Evolutionary conservation across 768 basidiomycete genomes (phyloP).

Genomic region (Suillus hirtellus): DNA sequence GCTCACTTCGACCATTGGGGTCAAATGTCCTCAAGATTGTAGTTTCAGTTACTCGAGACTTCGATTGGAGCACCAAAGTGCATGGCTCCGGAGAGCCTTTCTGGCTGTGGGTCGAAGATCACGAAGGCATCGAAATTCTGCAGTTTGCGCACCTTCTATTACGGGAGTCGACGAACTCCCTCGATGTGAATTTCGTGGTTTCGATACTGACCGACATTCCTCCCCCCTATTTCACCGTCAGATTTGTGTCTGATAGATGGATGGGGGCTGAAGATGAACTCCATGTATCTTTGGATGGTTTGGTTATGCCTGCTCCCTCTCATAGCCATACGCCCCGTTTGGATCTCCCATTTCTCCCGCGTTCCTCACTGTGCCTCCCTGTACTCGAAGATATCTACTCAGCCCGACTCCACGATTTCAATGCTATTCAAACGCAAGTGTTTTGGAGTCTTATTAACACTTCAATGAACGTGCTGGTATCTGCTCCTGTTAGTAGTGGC

Average conservation of each 20-base stretch:
- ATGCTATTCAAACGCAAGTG: conserved; percentile 85
- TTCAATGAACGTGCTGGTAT: conserved; percentile 64
- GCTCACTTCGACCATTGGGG: conserved; percentile 77
- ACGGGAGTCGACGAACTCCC: conserved; percentile 56
- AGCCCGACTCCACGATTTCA: conserved; percentile 57
- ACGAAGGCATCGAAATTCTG: conserved; percentile 76
- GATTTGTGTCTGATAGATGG: conserved; percentile 90
- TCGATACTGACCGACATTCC: conserved; percentile 60
- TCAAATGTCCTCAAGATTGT: conserved; percentile 80
- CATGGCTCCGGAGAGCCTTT: conserved; percentile 85
- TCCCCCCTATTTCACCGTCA: conserved; percentile 69
- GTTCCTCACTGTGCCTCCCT: conserved; percentile 49
- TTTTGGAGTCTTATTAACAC: conserved; percentile 83
- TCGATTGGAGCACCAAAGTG: conserved; percentile 76
- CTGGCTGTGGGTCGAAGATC: conserved; percentile 95
- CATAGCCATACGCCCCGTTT: conserved; percentile 61
- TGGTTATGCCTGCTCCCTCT: conserved; percentile 73
- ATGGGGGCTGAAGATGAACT: conserved; percentile 84
- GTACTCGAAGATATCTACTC: conserved; percentile 48
- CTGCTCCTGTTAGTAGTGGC: conserved; percentile 78
- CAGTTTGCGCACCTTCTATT: conserved; percentile 76
- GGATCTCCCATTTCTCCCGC: conserved; percentile 72
- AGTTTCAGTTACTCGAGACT: conserved; percentile 61
- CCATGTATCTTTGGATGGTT: conserved; percentile 56
- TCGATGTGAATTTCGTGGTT: conserved; percentile 80